Conservation (phyloP, 768 basidiomycete species). For the Gyrodon lividus region DNA sequence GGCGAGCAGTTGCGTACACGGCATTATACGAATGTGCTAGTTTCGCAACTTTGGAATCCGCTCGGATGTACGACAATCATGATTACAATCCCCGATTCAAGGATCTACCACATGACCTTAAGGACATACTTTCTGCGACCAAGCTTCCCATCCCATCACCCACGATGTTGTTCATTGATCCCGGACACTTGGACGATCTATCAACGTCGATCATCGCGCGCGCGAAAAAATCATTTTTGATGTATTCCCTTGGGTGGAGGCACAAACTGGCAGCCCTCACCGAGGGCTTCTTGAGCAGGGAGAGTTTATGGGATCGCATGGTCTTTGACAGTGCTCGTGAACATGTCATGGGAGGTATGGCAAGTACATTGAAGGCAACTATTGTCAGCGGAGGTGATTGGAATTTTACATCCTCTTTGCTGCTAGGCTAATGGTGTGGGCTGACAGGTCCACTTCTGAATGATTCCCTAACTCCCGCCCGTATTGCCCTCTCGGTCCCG, state of each 20-base stretch:
- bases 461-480: constrained; percentile 54
- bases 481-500: constrained; percentile 76
- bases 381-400: background rate
- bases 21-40: constrained; percentile 74
- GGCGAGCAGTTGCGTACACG: constrained; percentile 76
- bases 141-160: constrained; percentile 66
- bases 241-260: constrained; percentile 67
- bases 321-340: constrained; percentile 70
- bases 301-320: constrained; percentile 82
- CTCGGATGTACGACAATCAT: constrained; percentile 49
- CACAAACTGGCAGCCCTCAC: constrained; percentile 70
- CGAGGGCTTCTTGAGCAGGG: constrained; percentile 75
- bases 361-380: constrained; percentile 59
- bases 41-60: constrained; percentile 64
- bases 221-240: constrained; percentile 51
- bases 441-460: constrained; percentile 49
- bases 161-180: constrained; percentile 73
- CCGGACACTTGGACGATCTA: constrained; percentile 58
- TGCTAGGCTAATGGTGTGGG: background rate
- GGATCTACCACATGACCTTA: constrained; percentile 32
- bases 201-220: constrained; percentile 51
- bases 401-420: background rate
- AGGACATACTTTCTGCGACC: constrained; percentile 48
- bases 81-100: constrained; percentile 9
- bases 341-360: constrained; percentile 56